phyloP scores from a whole-genome alignment of 202 grass and related monocot genomes.

The Setaria viridis region DNA sequence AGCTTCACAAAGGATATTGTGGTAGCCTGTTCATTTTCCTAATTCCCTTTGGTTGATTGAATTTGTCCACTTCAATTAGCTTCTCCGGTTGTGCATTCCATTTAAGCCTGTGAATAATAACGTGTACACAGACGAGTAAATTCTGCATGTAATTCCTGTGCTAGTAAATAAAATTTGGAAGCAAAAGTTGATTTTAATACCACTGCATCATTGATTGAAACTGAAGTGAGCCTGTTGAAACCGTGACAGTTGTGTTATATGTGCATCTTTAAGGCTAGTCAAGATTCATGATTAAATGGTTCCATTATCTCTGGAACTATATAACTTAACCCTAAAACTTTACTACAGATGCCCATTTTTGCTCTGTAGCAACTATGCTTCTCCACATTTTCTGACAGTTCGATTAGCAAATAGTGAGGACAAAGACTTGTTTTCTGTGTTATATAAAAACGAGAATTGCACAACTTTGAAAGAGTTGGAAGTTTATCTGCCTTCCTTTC shows the following conservation, averaged over 20 bases:
- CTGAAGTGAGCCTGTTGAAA: conserved; percentile 25
- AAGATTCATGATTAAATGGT: conserved; percentile 9
- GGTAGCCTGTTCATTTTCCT: conserved; percentile 5
- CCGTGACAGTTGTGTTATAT: neutral
- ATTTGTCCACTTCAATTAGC: neutral
- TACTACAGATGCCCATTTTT: neutral
- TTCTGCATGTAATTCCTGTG: neutral
- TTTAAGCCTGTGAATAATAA: conserved; percentile 25
- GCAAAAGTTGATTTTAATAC: conserved; percentile 23
- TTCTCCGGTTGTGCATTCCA: neutral
- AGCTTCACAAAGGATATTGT: neutral
- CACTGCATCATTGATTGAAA: conserved; percentile 32
- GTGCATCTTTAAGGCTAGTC: neutral
- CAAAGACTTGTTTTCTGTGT: conserved; percentile 19
- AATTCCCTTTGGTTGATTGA: neutral
- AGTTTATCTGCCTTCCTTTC: conserved; percentile 23
- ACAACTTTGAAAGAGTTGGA: neutral
- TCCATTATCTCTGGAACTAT: conserved; percentile 15
- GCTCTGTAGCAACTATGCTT: conserved; percentile 9
- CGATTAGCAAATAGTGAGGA: neutral
- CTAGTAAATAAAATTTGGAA: conserved; percentile 8
- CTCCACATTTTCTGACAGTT: conserved; percentile 23
- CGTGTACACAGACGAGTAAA: neutral
- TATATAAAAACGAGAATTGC: neutral
- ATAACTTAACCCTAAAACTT: conserved; percentile 19